These are phyloP conservation scores for Aspergillus sp. DNA, from an alignment of 2,329 filamentous ascomycete species.

Conservation along the genomic window DNA sequence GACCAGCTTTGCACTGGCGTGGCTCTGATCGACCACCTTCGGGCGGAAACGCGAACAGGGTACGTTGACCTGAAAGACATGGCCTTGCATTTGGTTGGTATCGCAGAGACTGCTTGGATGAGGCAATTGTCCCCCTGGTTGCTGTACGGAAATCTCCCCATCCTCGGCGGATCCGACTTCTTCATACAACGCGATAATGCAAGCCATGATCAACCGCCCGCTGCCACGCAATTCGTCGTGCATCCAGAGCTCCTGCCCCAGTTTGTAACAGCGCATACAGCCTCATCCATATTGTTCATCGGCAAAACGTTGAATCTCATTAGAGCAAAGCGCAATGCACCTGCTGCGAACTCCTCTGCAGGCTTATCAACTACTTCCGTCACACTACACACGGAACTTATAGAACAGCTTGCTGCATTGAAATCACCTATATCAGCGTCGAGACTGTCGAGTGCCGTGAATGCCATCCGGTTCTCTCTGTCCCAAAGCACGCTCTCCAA, in stretches of 20 bases:
- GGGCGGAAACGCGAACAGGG: conserved; percentile 78
- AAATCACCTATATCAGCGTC: conserved; percentile 72
- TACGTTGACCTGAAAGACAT: conserved; percentile 82
- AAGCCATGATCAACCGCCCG: conserved; percentile 46
- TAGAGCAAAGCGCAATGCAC: conserved; percentile 52
- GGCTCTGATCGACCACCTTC: conserved; percentile 73
- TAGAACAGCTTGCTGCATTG: conserved; percentile 65
- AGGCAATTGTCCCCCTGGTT: conserved; percentile 90
- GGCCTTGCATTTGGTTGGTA: conserved; percentile 68
- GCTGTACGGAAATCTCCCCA: conserved; percentile 79
- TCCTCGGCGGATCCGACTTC: conserved; percentile 79
- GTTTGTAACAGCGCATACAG: conserved; percentile 74
- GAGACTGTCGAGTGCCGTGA: conserved; percentile 70
- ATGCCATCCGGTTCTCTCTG: conserved; percentile 74
- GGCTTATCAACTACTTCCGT: conserved; percentile 62
- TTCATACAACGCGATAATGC: conserved; percentile 63
- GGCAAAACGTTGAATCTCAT: conserved; percentile 88
- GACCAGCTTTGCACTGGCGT: conserved; percentile 63
- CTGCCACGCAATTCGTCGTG: conserved; percentile 58
- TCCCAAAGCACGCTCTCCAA: conserved; percentile 82
- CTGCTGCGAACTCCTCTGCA: conserved; percentile 30
- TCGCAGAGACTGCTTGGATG: conserved; percentile 88
- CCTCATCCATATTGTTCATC: conserved; percentile 83
- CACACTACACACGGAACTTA: conserved; percentile 42
- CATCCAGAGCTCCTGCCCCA: conserved; percentile 67